Evolutionary conservation across 2,329 filamentous ascomycete species (phyloP), one percentile per base, ranked within the genome.

Genomic region (Claviceps monticola): DNA sequence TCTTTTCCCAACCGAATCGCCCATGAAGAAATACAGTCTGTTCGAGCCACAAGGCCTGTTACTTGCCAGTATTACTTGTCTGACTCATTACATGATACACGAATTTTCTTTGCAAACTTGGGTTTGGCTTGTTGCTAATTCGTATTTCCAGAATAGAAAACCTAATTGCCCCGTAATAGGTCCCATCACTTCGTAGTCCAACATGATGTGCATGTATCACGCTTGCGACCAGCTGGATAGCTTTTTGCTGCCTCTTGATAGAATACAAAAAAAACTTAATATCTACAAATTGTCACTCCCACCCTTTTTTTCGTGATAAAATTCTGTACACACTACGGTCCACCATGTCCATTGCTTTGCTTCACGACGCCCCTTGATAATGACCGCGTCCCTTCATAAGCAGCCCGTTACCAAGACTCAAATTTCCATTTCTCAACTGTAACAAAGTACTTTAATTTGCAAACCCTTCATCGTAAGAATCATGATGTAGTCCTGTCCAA

Each of bases 11-110:
- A 76, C 84, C 73, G 84, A 90, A 78, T 88, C 86, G 86, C 81
- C 84, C 83, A 83, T 90, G 86, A 88, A 80, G 82, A 87, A 83
- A 53, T 65, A 72, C 66, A 73, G 74, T 77, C 78, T 84, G 73
- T 78, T 74, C 80, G 82, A 83, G 80, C 73, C 71, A 71, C 70
- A 71, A 68, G 76, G 49, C 80, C 82, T 87, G 86, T 84, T 89
- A 89, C 86, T 89, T 86, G 86, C 86, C 86, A 90, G 86, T 89
- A 89, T 83, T 74, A 70, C 73, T 78, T 82, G 82, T 86, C 85
- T 88, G 85, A 88, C 62, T 61, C 57, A 29, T 63, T 61, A 60
- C 64, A 57, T 50, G 34, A 52, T 51, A 37, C 53, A 57, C 57
- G 56, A 51, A 53, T 41, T 49, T 14, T 21, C 39, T 42, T 49